Percentiles rank a stretch among this genome's conserved stretches.
Evolutionary conservation across 345 rosid genomes (phyloP).

Genomic region (Cardamine occulta): DNA sequence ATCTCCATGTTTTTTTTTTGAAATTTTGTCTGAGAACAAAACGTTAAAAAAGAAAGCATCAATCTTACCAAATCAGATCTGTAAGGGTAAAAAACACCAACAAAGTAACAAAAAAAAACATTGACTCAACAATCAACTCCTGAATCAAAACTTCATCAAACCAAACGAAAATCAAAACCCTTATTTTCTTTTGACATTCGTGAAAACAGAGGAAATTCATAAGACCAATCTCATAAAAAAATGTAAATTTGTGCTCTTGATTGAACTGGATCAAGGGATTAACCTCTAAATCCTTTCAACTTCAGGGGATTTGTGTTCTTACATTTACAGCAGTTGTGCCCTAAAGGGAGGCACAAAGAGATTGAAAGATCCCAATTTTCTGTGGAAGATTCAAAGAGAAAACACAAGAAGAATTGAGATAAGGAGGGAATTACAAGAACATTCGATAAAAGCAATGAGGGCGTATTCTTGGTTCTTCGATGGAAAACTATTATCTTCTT

Average conservation of each 20-base stretch:
- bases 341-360: slow-evolving; percentile 6
- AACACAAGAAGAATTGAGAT: slow-evolving; percentile 26
- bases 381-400: slow-evolving; percentile 23
- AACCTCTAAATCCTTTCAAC: slow-evolving; percentile 24
- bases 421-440: slow-evolving; percentile 23
- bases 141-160: slow-evolving; percentile 5
- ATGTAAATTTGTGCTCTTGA: neutral
- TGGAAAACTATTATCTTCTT: slow-evolving; percentile 34
- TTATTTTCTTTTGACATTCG: neutral
- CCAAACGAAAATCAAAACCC: slow-evolving; percentile 28
- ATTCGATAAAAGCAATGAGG: slow-evolving; percentile 16
- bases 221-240: neutral
- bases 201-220: neutral
- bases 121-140: slow-evolving; percentile 27
- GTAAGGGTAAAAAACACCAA: neutral
- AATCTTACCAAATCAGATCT: neutral
- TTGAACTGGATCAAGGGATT: neutral
- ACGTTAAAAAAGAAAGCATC: neutral
- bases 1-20: slow-evolving; percentile 20
- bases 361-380: neutral
- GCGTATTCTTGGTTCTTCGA: slow-evolving; percentile 1
- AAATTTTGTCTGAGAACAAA: slow-evolving; percentile 13
- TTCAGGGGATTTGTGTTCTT: slow-evolving; percentile 17
- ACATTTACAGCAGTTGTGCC: slow-evolving; percentile 12
- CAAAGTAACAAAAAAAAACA: slow-evolving; percentile 20